Percentiles rank a stretch among this genome's conserved stretches.
These are phyloP conservation scores for Talinum fruticosum DNA, from an alignment of 148 eudicot species.

Conservation along the genomic window DNA sequence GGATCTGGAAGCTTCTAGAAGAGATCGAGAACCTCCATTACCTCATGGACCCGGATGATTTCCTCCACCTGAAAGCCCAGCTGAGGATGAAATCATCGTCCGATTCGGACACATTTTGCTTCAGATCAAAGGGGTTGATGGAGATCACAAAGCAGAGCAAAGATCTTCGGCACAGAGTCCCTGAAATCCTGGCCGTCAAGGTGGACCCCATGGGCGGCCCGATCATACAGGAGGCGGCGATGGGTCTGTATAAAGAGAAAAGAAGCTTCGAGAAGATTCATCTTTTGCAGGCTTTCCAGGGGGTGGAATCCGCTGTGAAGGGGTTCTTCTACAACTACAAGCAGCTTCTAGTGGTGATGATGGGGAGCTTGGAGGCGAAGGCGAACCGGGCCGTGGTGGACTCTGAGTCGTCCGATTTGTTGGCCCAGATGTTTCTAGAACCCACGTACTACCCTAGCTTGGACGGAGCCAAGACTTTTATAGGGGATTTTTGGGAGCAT, in stretches of 20 bases:
- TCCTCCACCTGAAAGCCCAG: constrained; percentile 50
- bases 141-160: constrained; percentile 50
- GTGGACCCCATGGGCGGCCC: constrained; percentile 89
- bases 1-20: constrained; percentile 55
- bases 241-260: constrained; percentile 52
- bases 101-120: constrained; percentile 55
- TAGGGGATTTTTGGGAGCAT: constrained; percentile 62
- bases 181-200: constrained; percentile 51
- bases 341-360: constrained; percentile 54
- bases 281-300: constrained; percentile 69
- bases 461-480: constrained; percentile 84
- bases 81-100: constrained; percentile 44
- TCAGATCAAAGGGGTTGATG: constrained; percentile 52
- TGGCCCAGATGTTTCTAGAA: constrained; percentile 57
- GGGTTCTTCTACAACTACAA: constrained; percentile 59
- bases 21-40: constrained; percentile 52
- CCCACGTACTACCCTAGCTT: constrained; percentile 89
- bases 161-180: constrained; percentile 60
- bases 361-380: constrained; percentile 73
- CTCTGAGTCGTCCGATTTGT: constrained; percentile 41
- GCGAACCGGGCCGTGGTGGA: constrained; percentile 26
- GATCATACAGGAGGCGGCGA: constrained; percentile 65
- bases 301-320: constrained; percentile 64
- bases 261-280: constrained; percentile 50
- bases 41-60: constrained; percentile 69